Percentiles rank a stretch among this genome's conserved stretches.
phyloP scores from a whole-genome alignment of 1,139 yeast species.

The Saccharomyces pastorianus region DNA sequence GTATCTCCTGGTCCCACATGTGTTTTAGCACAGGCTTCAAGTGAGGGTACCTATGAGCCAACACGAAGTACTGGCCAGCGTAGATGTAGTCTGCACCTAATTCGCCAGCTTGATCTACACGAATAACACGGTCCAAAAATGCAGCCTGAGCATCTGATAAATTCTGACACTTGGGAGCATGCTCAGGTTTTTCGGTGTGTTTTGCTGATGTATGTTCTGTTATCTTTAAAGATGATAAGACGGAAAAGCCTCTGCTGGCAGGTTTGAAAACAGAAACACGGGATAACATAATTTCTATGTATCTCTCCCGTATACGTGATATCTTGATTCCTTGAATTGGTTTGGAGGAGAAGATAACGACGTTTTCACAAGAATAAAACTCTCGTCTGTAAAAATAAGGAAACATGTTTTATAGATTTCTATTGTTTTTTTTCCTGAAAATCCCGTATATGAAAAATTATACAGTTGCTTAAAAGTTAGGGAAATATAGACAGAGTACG shows the following conservation, averaged over 20 bases:
- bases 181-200: conserved; percentile 4
- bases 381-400: background rate
- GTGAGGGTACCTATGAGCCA: conserved; percentile 63
- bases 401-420: background rate
- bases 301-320: background rate
- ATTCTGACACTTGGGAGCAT: conserved; percentile 19
- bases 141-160: conserved; percentile 57
- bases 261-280: background rate
- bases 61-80: conserved; percentile 78
- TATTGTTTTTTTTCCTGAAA: background rate
- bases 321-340: background rate
- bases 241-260: conserved; percentile 9
- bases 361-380: background rate
- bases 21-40: conserved; percentile 68
- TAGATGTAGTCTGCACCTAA: conserved; percentile 94
- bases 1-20: conserved; percentile 97
- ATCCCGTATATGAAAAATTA: background rate
- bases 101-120: conserved; percentile 98
- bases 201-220: conserved; percentile 4
- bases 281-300: background rate
- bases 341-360: too few species aligned
- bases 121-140: conserved; percentile 62
- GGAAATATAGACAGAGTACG: background rate
- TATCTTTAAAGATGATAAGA: conserved; percentile 10
- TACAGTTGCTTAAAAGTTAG: background rate